phyloP scores from a whole-genome alignment of 176 grass and related monocot species.

The Triticum monococcum region DNA sequence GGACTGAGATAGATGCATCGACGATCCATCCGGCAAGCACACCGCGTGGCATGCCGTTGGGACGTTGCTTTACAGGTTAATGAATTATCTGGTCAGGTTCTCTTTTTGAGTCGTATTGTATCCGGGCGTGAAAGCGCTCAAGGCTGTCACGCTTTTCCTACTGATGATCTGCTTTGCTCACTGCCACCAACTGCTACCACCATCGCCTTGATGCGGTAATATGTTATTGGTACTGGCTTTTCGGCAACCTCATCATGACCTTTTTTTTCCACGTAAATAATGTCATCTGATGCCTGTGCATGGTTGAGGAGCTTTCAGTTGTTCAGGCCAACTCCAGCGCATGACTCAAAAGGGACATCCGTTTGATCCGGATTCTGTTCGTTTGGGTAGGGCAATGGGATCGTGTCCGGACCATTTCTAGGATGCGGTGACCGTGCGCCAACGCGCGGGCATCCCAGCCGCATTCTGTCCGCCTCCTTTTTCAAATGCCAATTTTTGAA shows the following conservation, averaged over 20 bases:
- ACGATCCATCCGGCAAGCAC: not conserved
- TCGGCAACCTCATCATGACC: not conserved
- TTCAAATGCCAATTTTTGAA: too few relatives aligned
- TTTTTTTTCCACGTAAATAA: not conserved
- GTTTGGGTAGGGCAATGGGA: too few relatives aligned
- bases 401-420: too few relatives aligned
- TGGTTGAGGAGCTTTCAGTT: not conserved
- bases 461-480: too few relatives aligned
- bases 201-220: not conserved
- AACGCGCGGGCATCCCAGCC: too few relatives aligned
- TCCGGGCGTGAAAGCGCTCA: not conserved
- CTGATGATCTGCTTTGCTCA: not conserved
- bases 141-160: conserved; percentile 1
- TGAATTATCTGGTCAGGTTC: not conserved
- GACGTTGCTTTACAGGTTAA: not conserved
- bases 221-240: not conserved
- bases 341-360: too few relatives aligned
- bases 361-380: too few relatives aligned
- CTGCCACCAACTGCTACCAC: not conserved
- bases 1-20: not conserved
- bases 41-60: not conserved
- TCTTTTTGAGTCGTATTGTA: not conserved
- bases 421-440: too few relatives aligned
- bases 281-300: not conserved
- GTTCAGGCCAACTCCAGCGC: not conserved